phyloP scores from a whole-genome alignment of 1,139 yeast species.

The Suhomyces terraborum region DNA sequence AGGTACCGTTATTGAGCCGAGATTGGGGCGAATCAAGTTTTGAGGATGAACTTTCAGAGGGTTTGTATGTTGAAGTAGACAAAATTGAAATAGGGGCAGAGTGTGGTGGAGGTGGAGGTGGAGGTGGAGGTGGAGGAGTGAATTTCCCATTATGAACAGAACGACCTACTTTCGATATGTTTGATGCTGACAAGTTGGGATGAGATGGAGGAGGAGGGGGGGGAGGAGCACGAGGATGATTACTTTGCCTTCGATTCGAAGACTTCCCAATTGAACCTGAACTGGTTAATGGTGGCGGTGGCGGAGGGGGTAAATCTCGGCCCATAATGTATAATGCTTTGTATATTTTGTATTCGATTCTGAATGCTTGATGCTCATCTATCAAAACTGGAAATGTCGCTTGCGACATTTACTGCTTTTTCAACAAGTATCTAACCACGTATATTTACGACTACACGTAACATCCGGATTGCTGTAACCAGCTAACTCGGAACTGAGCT shows the following conservation, averaged over 20 bases:
- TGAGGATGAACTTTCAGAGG: neutral
- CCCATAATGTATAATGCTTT: slow-evolving; percentile 22
- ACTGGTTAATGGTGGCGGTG: slow-evolving; percentile 28
- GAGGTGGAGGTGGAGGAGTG: slow-evolving; percentile 12
- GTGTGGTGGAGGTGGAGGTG: slow-evolving; percentile 23
- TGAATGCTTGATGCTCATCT: slow-evolving; percentile 1
- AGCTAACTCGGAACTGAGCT: too few relatives aligned
- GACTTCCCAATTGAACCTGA: slow-evolving; percentile 5
- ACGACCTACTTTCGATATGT: neutral
- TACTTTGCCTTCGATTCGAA: neutral
- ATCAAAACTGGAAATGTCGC: neutral
- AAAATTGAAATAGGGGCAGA: too few relatives aligned
- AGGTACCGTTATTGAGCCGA: neutral
- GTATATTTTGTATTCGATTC: neutral
- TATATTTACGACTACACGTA: too few relatives aligned
- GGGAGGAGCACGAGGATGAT: slow-evolving; percentile 18
- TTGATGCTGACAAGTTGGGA: neutral
- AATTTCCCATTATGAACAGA: neutral
- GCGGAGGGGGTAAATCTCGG: slow-evolving; percentile 34
- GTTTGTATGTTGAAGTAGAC: too few relatives aligned
- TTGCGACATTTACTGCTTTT: neutral
- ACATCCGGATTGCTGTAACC: too few relatives aligned
- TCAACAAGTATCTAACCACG: too few relatives aligned
- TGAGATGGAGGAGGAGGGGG: slow-evolving; percentile 23
- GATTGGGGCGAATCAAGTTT: neutral